Percentiles rank a stretch among this genome's conserved stretches.
These are phyloP conservation scores for Colletotrichum paranaense DNA, from an alignment of 2,329 filamentous ascomycete genomes.

Conservation along the genomic window DNA sequence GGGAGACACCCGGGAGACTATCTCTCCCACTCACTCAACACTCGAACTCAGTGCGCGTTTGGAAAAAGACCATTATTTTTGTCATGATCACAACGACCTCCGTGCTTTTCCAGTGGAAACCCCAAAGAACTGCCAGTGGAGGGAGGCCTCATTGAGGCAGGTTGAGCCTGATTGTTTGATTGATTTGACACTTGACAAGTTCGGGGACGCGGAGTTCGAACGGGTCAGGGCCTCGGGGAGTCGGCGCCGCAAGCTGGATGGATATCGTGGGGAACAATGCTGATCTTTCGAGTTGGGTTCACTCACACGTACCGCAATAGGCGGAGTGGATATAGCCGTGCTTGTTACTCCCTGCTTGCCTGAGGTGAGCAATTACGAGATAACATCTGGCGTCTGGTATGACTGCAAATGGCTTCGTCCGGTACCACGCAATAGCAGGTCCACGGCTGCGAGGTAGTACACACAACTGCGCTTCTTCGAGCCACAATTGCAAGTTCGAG, in stretches of 20 bases:
- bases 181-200: background rate
- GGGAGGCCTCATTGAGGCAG: background rate
- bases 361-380: background rate
- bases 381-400: background rate
- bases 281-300: background rate
- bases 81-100: conserved; percentile 17
- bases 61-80: background rate
- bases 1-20: conserved; percentile 6
- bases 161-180: background rate
- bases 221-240: too few species aligned
- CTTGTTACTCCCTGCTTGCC: background rate
- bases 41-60: background rate
- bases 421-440: background rate
- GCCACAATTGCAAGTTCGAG: background rate
- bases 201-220: background rate
- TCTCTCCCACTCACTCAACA: background rate
- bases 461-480: background rate
- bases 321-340: background rate
- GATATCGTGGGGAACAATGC: background rate
- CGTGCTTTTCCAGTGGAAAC: conserved; percentile 1
- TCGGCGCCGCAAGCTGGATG: too few species aligned
- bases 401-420: background rate
- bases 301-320: background rate
- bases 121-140: background rate
- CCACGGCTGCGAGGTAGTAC: background rate